Evolutionary conservation across 108 stramenopile genomes (phyloP).

Genomic region (Cyclotella sp.): DNA sequence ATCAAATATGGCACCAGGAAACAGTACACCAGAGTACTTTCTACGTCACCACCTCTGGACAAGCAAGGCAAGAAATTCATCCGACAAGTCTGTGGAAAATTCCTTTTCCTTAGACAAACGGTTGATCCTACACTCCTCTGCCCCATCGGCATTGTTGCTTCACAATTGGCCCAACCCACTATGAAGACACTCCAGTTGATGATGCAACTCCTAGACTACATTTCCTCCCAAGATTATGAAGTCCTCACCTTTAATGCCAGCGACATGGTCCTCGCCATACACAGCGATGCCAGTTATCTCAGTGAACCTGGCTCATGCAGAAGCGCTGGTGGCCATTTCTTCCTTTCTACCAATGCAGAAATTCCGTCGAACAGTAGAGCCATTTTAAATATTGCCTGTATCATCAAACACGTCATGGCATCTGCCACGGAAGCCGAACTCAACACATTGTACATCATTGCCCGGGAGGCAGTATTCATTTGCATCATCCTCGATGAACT

Average conservation of each 20-base stretch:
- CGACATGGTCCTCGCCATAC: background rate
- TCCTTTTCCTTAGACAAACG: conserved; percentile 48
- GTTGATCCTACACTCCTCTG: conserved; percentile 39
- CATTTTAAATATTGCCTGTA: no score
- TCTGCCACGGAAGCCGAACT: background rate
- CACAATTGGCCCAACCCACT: conserved; percentile 22
- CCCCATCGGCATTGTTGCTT: conserved; percentile 9
- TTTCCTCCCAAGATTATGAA: conserved; percentile 46
- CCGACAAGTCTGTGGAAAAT: conserved; percentile 42
- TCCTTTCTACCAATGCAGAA: background rate
- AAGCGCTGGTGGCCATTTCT: conserved; percentile 42
- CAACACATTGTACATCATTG: background rate
- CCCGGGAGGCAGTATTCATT: background rate
- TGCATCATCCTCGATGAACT: background rate
- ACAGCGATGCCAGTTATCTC: conserved; percentile 48
- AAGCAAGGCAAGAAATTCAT: conserved; percentile 23
- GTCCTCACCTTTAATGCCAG: conserved; percentile 34
- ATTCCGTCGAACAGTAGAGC: background rate
- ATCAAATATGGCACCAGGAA: conserved; percentile 42
- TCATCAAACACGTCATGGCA: background rate
- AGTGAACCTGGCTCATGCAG: conserved; percentile 25
- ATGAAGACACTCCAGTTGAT: conserved; percentile 6
- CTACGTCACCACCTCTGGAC: conserved; percentile 25
- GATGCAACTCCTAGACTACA: conserved; percentile 43
- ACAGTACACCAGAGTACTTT: conserved; percentile 23